phyloP scores from a whole-genome alignment of 768 basidiomycete species.

The Xerocomellus intermedius region DNA sequence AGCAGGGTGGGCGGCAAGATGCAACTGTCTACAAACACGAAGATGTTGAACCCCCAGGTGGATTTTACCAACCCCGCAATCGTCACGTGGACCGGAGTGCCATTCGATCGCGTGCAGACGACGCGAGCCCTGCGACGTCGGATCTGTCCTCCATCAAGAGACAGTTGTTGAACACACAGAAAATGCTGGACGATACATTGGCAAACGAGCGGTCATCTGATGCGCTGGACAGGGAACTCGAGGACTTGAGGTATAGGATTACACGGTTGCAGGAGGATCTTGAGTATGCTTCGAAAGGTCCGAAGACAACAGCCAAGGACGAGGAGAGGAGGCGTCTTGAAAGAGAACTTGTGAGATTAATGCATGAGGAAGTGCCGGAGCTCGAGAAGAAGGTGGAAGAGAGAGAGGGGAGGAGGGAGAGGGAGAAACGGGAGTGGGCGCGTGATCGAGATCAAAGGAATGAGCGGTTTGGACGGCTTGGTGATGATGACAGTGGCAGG shows the following conservation, averaged over 20 bases:
- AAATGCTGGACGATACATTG: constrained; percentile 71
- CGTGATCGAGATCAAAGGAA: constrained; percentile 84
- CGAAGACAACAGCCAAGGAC: constrained; percentile 69
- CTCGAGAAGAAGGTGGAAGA: constrained; percentile 83
- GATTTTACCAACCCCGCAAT: constrained; percentile 75
- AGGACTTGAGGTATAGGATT: constrained; percentile 81
- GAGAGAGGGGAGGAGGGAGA: constrained; percentile 69
- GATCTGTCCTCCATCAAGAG: constrained; percentile 89
- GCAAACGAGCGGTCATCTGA: constrained; percentile 84
- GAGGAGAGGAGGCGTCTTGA: constrained; percentile 86
- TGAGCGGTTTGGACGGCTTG: constrained; percentile 71
- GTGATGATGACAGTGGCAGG: constrained; percentile 40
- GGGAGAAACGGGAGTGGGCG: constrained; percentile 76
- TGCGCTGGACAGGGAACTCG: constrained; percentile 85
- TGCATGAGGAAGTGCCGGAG: constrained; percentile 91
- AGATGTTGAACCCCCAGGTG: constrained; percentile 54
- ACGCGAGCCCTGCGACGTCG: constrained; percentile 51
- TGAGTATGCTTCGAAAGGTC: constrained; percentile 78
- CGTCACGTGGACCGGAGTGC: constrained; percentile 85
- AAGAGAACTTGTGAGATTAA: constrained; percentile 77
- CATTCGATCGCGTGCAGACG: constrained; percentile 73
- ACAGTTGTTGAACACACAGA: constrained; percentile 72
- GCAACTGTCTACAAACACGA: constrained; percentile 91
- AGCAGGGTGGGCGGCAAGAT: constrained; percentile 63
- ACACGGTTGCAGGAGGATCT: constrained; percentile 88